phyloP scores from a whole-genome alignment of 169 alveolate species.

The Eimeria acervulina region DNA sequence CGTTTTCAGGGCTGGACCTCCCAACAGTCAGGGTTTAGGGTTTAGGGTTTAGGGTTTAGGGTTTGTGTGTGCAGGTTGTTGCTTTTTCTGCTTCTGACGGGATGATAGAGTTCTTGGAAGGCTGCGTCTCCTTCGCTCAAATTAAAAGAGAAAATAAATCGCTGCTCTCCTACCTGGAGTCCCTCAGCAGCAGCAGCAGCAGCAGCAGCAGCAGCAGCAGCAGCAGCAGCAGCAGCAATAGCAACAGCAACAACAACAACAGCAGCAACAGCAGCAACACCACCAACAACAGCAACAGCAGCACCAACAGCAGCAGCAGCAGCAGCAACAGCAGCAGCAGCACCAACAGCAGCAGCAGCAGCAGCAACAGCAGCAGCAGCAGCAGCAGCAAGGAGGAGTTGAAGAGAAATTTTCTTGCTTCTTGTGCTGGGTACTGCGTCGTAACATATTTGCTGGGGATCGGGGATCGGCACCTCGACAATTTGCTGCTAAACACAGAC shows the following conservation, averaged over 20 bases:
- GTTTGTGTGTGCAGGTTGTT: slow-evolving; percentile 82
- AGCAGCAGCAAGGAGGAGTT: slow-evolving; percentile 22
- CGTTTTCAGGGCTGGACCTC: no score
- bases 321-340: no score
- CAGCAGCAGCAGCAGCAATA: no score
- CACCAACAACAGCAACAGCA: no score
- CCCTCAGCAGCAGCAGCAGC: slow-evolving; percentile 20
- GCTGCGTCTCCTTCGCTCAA: slow-evolving; percentile 83
- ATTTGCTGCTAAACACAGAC: slow-evolving; percentile 95
- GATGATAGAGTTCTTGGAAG: slow-evolving; percentile 89
- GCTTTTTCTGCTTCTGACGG: slow-evolving; percentile 93
- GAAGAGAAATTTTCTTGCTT: slow-evolving; percentile 92
- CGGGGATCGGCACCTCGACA: slow-evolving; percentile 99
- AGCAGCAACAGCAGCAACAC: no score
- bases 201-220: background rate
- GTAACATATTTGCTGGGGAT: slow-evolving; percentile 98
- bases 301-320: background rate
- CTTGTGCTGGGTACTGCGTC: slow-evolving; percentile 99
- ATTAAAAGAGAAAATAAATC: slow-evolving; percentile 19
- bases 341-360: no score
- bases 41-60: background rate
- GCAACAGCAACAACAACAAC: no score
- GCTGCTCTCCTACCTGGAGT: slow-evolving; percentile 29
- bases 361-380: no score
- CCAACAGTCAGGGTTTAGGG: background rate